Conservation (phyloP, 2,329 filamentous ascomycete genomes). For the Cladosporium sphaerospermum region DNA sequence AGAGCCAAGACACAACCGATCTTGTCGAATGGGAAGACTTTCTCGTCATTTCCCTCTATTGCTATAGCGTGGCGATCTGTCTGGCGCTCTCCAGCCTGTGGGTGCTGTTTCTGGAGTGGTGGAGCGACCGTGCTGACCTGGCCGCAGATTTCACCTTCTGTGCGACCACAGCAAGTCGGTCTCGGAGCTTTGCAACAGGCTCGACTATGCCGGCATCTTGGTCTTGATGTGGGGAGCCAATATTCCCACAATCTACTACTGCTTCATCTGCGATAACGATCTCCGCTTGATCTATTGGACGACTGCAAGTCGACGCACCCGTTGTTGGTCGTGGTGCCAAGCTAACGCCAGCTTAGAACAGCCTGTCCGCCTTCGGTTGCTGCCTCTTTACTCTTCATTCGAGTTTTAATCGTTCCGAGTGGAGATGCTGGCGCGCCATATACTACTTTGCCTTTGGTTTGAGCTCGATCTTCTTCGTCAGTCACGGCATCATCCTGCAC, state of each 20-base stretch:
- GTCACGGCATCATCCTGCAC: no score
- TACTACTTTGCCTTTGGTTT: no score
- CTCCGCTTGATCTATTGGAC: no score
- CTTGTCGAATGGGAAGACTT: not conserved
- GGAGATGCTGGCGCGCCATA: no score
- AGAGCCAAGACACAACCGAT: not conserved
- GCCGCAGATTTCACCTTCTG: not conserved
- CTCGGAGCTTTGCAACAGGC: not conserved
- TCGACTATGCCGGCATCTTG: not conserved
- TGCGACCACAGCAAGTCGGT: not conserved
- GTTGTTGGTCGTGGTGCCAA: no score
- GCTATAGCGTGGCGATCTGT: not conserved
- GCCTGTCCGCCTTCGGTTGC: no score
- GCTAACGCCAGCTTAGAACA: no score
- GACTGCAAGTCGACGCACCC: no score
- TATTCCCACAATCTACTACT: not conserved
- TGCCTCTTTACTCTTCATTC: no score
- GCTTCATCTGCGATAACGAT: not conserved
- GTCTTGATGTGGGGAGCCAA: not conserved
- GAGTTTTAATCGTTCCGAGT: no score
- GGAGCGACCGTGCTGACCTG: not conserved
- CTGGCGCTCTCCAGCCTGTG: not conserved
- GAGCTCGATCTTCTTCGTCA: no score
- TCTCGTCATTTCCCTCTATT: not conserved
- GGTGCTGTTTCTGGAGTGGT: no score